Conservation (phyloP, 1,284 basidiomycete species). For the Pulveroboletus sp. region DNA sequence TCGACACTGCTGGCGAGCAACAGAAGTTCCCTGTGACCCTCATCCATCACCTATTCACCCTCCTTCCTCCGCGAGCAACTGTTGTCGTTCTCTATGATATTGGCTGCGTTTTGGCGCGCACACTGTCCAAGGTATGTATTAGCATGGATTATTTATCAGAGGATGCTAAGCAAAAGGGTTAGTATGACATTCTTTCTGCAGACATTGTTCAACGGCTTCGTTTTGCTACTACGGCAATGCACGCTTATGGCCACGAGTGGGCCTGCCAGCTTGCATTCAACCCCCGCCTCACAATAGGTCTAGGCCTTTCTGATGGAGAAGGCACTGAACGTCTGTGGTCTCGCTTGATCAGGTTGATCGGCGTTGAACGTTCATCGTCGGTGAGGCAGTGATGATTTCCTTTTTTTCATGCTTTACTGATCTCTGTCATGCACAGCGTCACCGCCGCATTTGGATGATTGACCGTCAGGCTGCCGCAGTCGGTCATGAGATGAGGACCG, state of each 20-base stretch:
- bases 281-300: too few relatives aligned
- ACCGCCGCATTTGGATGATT: too few relatives aligned
- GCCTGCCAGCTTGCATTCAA: too few relatives aligned
- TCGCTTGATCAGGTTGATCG: not conserved
- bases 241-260: too few relatives aligned
- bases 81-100: not conserved
- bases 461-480: too few relatives aligned
- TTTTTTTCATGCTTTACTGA: too few relatives aligned
- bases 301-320: too few relatives aligned
- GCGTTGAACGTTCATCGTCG: not conserved
- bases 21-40: not conserved
- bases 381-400: not conserved
- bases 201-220: not conserved
- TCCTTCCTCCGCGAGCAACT: not conserved
- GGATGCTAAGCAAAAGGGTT: not conserved
- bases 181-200: not conserved
- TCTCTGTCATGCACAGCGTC: constrained; percentile 1
- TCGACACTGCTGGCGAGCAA: not conserved
- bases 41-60: not conserved
- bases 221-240: not conserved
- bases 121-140: too few relatives aligned
- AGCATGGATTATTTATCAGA: too few relatives aligned
- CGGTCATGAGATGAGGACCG: too few relatives aligned
- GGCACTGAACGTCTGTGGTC: too few relatives aligned
- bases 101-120: not conserved